Conservation (phyloP, 192 early-diverging fungal genomes). For the Allomyces arbusculus region DNA sequence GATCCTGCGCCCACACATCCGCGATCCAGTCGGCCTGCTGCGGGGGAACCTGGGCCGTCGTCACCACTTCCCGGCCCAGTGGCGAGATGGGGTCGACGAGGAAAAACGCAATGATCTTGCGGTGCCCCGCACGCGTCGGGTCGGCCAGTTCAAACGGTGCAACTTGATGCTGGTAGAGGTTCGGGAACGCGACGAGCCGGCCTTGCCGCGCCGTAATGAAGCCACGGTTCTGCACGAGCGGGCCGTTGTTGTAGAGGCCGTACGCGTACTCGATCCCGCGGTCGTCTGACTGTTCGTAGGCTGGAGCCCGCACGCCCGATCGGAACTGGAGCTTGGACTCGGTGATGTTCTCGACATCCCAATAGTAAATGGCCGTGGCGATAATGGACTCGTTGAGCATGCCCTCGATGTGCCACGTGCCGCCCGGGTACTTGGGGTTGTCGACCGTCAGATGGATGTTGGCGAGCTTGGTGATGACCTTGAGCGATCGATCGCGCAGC, state of each 20-base stretch:
- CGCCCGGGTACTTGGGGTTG: constrained; percentile 5
- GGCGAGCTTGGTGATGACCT: constrained; percentile 10
- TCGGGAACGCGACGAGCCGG: constrained; percentile 16
- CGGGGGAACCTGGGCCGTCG: constrained; percentile 9
- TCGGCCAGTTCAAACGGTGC: constrained; percentile 5
- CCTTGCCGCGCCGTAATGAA: constrained; percentile 8
- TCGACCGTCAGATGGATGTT: constrained; percentile 6
- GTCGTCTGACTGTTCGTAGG: constrained; percentile 13
- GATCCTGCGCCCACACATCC: background rate
- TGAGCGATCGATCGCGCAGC: too few relatives aligned
- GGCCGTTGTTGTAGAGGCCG: constrained; percentile 3
- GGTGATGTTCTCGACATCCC: constrained; percentile 47
- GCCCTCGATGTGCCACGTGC: constrained; percentile 54
- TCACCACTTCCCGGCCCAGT: constrained; percentile 1
- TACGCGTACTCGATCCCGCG: background rate
- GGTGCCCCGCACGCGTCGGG: constrained; percentile 5
- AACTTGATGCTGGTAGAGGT: constrained; percentile 8
- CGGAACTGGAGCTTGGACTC: constrained; percentile 36
- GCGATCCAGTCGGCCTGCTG: constrained; percentile 4
- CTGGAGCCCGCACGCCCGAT: background rate
- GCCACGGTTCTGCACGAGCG: constrained; percentile 10
- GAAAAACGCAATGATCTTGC: constrained; percentile 11
- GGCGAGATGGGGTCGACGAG: constrained; percentile 8
- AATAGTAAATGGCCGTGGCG: constrained; percentile 55
- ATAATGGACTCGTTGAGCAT: constrained; percentile 49